phyloP scores from a whole-genome alignment of 345 rosid genomes.

The Camelina sativa region DNA sequence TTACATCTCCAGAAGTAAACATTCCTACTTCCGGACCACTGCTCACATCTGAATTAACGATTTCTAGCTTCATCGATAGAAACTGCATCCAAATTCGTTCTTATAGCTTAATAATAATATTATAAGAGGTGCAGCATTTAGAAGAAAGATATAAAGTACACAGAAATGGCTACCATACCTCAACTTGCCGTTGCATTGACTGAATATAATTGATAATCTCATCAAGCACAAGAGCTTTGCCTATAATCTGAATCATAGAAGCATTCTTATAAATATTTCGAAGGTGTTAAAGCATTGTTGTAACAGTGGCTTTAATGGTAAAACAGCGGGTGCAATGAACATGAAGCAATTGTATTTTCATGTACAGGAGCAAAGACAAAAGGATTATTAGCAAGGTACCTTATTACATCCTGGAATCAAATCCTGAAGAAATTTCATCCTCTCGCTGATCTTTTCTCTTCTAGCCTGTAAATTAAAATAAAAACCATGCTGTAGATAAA shows the following conservation, averaged over 20 bases:
- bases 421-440: slow-evolving; percentile 94
- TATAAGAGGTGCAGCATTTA: neutral
- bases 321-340: neutral
- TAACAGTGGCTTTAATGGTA: neutral
- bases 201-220: slow-evolving; percentile 97
- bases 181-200: slow-evolving; percentile 89
- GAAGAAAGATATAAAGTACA: neutral
- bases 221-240: slow-evolving; percentile 96
- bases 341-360: neutral
- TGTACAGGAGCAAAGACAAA: neutral
- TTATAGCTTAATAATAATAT: neutral
- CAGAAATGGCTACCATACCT: slow-evolving; percentile 52
- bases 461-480: slow-evolving; percentile 66
- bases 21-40: slow-evolving; percentile 58
- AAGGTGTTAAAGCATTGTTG: neutral
- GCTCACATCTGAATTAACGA: slow-evolving; percentile 68
- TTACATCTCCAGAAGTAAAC: slow-evolving; percentile 74
- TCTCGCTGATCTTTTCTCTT: slow-evolving; percentile 93
- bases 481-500: neutral
- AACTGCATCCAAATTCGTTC: slow-evolving; percentile 52
- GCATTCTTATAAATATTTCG: neutral
- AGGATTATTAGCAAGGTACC: slow-evolving; percentile 47
- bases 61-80: slow-evolving; percentile 92
- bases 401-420: slow-evolving; percentile 88
- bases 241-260: slow-evolving; percentile 64